phyloP scores from a whole-genome alignment of 805 yeast genomes.

The Komagataella mondaviorum region DNA sequence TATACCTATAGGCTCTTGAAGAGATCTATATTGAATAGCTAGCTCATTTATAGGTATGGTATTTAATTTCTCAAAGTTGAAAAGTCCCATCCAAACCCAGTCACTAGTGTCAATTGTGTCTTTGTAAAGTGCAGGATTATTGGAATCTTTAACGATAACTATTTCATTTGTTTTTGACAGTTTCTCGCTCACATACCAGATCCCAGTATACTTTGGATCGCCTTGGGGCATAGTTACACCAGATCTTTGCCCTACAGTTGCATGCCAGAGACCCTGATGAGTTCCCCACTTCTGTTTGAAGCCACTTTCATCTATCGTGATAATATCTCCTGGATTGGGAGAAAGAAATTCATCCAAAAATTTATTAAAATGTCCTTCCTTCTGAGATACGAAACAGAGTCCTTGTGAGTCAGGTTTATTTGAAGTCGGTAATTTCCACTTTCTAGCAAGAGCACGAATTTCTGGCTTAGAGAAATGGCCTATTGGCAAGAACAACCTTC shows the following conservation, averaged over 20 bases:
- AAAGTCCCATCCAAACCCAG: conserved; percentile 34
- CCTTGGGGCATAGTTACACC: conserved; percentile 85
- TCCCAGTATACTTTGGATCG: conserved; percentile 56
- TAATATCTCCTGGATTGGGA: conserved; percentile 64
- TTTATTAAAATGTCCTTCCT: conserved; percentile 46
- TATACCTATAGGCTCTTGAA: conserved; percentile 44
- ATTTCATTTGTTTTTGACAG: conserved; percentile 50
- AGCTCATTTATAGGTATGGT: conserved; percentile 13
- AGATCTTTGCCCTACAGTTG: conserved; percentile 85
- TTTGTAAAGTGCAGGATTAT: conserved; percentile 41
- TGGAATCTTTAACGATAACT: conserved; percentile 61
- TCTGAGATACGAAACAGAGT: conserved; percentile 71
- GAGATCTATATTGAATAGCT: conserved; percentile 56
- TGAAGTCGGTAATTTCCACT: conserved; percentile 40
- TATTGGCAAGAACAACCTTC: conserved; percentile 58
- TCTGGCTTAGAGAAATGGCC: conserved; percentile 69
- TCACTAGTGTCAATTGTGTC: conserved; percentile 25
- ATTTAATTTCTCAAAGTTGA: neutral
- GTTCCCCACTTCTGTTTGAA: conserved; percentile 60
- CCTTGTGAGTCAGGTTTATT: conserved; percentile 92
- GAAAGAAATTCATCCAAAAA: conserved; percentile 66
- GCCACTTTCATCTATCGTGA: conserved; percentile 35
- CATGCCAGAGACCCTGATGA: conserved; percentile 86
- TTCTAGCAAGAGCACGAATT: conserved; percentile 53
- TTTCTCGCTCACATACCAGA: conserved; percentile 82